Evolutionary conservation across 768 basidiomycete genomes (phyloP), one percentile per base, ranked within the genome.

Genomic region (Podaxis pistillaris): DNA sequence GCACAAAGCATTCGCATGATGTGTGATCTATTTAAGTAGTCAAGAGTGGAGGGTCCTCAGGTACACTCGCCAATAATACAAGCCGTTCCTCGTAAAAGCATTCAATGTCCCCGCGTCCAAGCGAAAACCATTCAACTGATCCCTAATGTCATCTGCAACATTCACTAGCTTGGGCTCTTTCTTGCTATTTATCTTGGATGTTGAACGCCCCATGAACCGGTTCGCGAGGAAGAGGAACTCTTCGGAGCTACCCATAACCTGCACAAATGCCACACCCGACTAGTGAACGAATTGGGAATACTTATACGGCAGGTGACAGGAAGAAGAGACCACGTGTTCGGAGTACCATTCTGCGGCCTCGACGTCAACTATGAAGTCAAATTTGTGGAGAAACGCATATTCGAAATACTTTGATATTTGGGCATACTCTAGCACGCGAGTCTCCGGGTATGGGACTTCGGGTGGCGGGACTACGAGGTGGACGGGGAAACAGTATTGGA

Each of bases 221-320:
- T 98, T 98, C 58, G 92, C 95, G 67, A 94, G 78, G 80, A 96
- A 96, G 63, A 94, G 74, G 74, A 94, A 96, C 0, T 96, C 94
- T 58, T 89, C 80, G 2, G 81, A 73, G 1, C 88, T 92, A 1
- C 90, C 92, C 3, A 95, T 69, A 63, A 96, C 89, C 71, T 97
- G 94, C 8, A 94, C 87, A 70, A 98, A 94, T 8, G 93, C 94
- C 24, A 90, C 85, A 1, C 96, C 97, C 4, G 90, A 86, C 54
- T 88, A 86, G 70, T 97, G 96, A 33, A 97, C 90, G 72, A 93
- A 97, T 71, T 98, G 96, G n/a, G 94, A 91, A 74, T 94, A 85
- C 65, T 83, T 81, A 77, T 87, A 92, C 3, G 87, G 81, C 44
- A 84, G 76, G 44, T 90, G 87, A 13, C 96, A 89, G 71, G 98